phyloP scores from a whole-genome alignment of 345 rosid genomes.

The Sonneratia alba region DNA sequence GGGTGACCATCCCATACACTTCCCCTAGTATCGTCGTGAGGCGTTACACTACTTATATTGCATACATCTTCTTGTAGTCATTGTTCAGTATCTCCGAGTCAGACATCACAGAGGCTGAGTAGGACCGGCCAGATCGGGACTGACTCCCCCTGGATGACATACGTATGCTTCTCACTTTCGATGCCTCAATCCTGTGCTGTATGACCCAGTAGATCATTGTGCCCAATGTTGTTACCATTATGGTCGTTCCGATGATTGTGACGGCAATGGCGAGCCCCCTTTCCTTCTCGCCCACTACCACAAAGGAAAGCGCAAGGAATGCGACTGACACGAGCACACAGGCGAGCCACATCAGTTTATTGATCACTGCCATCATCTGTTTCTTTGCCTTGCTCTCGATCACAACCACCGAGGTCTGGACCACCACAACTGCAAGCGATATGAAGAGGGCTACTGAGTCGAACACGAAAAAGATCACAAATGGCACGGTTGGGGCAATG shows the following conservation, averaged over 20 bases:
- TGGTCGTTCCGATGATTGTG: constrained; percentile 64
- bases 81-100: constrained; percentile 55
- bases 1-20: too few relatives aligned
- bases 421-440: constrained; percentile 86
- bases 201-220: constrained; percentile 93
- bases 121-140: constrained; percentile 60
- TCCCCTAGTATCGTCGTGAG: not conserved
- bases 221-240: constrained; percentile 79
- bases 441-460: constrained; percentile 86
- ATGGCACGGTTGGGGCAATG: constrained; percentile 52
- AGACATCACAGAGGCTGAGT: constrained; percentile 42
- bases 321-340: constrained; percentile 77
- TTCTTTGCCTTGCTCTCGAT: constrained; percentile 90
- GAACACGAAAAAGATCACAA: constrained; percentile 71
- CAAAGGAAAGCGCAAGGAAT: constrained; percentile 59
- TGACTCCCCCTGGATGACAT: constrained; percentile 49
- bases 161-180: constrained; percentile 56
- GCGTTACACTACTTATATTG: constrained; percentile 24
- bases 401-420: constrained; percentile 90
- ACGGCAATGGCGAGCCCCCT: constrained; percentile 72
- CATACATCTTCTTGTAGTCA: constrained; percentile 77
- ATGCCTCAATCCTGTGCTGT: constrained; percentile 68
- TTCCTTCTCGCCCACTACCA: constrained; percentile 70
- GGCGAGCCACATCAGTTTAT: constrained; percentile 94
- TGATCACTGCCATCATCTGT: constrained; percentile 88